Percentiles rank a stretch among this genome's conserved stretches.
phyloP scores from a whole-genome alignment of 2,329 filamentous ascomycete species.

The Pezicula radicicola region DNA sequence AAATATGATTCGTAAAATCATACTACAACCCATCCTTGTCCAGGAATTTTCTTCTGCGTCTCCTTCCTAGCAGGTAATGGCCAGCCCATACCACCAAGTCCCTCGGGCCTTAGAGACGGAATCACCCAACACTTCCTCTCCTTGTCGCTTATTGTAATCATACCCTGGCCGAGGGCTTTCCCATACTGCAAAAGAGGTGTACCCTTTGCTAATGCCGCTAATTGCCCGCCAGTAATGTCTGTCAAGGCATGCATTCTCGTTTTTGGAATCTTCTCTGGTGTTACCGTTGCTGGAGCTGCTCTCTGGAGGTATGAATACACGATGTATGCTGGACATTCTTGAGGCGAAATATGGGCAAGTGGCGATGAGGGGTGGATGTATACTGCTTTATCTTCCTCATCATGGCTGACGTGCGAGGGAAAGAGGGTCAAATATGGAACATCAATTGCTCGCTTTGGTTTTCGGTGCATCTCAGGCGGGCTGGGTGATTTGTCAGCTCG shows the following conservation, averaged over 20 bases:
- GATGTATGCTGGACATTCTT: slow-evolving; percentile 82
- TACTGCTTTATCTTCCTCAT: slow-evolving; percentile 61
- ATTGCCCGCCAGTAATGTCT: slow-evolving; percentile 70
- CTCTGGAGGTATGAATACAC: slow-evolving; percentile 85
- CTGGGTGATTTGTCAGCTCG: slow-evolving; percentile 80
- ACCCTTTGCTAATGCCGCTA: slow-evolving; percentile 76
- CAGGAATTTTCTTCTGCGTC: slow-evolving; percentile 69
- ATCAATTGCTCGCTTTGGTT: slow-evolving; percentile 82
- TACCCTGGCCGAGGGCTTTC: slow-evolving; percentile 86
- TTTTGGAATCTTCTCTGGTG: slow-evolving; percentile 56
- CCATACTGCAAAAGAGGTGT: slow-evolving; percentile 82
- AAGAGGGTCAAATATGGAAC: slow-evolving; percentile 88
- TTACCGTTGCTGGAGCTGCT: slow-evolving; percentile 46
- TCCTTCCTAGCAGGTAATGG: slow-evolving; percentile 83
- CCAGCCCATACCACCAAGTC: slow-evolving; percentile 70
- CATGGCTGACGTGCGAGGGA: slow-evolving; percentile 51
- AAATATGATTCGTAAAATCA: slow-evolving; percentile 6
- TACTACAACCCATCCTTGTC: slow-evolving; percentile 65
- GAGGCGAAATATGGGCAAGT: slow-evolving; percentile 64
- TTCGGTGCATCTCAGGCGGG: slow-evolving; percentile 63
- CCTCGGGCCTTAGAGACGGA: slow-evolving; percentile 70
- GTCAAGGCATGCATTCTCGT: slow-evolving; percentile 88
- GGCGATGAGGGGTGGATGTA: slow-evolving; percentile 86
- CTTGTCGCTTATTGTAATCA: slow-evolving; percentile 43
- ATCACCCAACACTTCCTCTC: slow-evolving; percentile 79